These are phyloP conservation scores for Hypomyces perniciosus DNA, from an alignment of 2,329 filamentous ascomycete genomes.

Conservation along the genomic window DNA sequence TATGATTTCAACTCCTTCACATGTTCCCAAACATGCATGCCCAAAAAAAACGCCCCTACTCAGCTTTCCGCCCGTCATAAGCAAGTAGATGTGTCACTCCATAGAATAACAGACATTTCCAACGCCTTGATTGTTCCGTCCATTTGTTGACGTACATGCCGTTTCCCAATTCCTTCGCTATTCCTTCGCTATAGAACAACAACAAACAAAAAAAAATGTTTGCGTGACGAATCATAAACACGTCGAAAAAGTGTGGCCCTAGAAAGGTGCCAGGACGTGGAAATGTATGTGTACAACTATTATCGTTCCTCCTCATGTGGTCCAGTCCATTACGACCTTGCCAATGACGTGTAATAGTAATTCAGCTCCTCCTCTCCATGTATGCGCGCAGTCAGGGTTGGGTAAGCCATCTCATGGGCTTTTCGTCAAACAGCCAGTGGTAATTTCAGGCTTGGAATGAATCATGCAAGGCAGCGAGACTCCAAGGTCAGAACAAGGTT, in stretches of 20 bases:
- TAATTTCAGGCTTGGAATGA: too few relatives aligned
- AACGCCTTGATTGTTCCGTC: conserved; percentile 4
- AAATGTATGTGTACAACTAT: neutral
- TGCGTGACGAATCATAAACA: neutral
- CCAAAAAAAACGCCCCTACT: neutral
- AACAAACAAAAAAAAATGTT: neutral
- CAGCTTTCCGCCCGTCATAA: neutral
- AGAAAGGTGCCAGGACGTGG: neutral
- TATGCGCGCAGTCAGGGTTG: too few relatives aligned
- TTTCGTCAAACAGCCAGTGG: too few relatives aligned
- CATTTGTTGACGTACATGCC: conserved; percentile 3
- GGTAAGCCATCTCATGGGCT: too few relatives aligned
- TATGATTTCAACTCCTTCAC: neutral
- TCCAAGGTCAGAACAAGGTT: too few relatives aligned
- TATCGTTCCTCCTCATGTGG: neutral
- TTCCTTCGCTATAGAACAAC: neutral
- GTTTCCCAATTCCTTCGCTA: conserved; percentile 2
- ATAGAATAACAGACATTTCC: neutral
- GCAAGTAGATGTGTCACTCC: neutral
- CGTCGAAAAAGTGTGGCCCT: neutral
- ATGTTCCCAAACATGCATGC: neutral
- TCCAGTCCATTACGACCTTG: too few relatives aligned
- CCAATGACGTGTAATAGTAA: too few relatives aligned
- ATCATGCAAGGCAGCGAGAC: too few relatives aligned
- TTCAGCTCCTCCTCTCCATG: too few relatives aligned